These are phyloP conservation scores for Davidsoniella neocaledoniae DNA, from an alignment of 2,329 filamentous ascomycete species.

Conservation along the genomic window DNA sequence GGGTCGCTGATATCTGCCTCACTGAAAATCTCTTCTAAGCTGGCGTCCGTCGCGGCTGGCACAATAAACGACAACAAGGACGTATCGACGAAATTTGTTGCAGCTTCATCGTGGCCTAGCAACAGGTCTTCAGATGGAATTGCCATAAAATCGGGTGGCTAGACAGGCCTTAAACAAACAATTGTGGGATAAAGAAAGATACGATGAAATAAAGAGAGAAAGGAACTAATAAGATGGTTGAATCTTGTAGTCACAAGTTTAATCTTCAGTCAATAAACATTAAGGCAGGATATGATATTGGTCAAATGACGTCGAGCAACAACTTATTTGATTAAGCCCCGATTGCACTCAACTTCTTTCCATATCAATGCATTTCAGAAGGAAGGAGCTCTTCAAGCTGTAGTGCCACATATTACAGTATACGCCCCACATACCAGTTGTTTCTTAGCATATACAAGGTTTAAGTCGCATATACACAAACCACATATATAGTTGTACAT, in stretches of 20 bases:
- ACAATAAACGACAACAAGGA: conserved; percentile 45
- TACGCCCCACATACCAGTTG: too few relatives aligned
- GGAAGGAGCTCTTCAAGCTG: neutral
- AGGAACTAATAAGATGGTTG: too few relatives aligned
- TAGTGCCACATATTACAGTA: neutral
- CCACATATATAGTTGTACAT: too few relatives aligned
- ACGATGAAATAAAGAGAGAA: neutral
- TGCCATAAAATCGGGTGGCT: conserved; percentile 15
- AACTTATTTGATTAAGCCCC: too few relatives aligned
- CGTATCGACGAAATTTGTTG: conserved; percentile 35
- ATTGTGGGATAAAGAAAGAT: neutral
- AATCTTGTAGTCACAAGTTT: too few relatives aligned
- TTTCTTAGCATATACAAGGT: too few relatives aligned
- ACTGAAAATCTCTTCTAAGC: conserved; percentile 34
- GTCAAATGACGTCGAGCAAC: too few relatives aligned
- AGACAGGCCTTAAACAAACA: neutral
- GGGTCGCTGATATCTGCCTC: conserved; percentile 22
- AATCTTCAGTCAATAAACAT: too few relatives aligned
- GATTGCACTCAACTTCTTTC: too few relatives aligned
- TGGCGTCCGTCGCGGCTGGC: conserved; percentile 37
- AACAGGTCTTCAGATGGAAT: conserved; percentile 18
- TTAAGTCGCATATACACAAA: too few relatives aligned
- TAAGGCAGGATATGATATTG: too few relatives aligned
- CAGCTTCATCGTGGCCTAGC: conserved; percentile 16
- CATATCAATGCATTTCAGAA: neutral